Base-by-base conservation (phyloP, 345 rosid species). In the Sonneratia alba region DNA sequence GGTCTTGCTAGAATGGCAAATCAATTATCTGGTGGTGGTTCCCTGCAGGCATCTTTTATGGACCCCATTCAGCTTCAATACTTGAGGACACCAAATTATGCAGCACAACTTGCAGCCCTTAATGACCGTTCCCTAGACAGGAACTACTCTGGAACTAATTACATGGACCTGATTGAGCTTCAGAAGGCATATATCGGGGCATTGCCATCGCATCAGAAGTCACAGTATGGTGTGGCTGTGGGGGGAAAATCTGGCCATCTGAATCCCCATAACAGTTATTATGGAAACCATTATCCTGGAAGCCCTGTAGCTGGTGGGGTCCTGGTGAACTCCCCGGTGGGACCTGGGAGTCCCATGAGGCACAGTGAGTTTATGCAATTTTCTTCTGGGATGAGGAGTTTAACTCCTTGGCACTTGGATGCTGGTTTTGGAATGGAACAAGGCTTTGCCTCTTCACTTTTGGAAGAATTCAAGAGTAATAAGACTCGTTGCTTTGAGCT, bases 401-500 rank as follows among this genome's bases (percentile, higher is more conserved):
- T 79, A 27, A 51, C 82, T 70, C 73, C 86, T 24, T 88, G 90
- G 93, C 79, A 77, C 71, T 75, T 85, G 79, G 87, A 82, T 83
- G 83, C 67, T 71, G 81, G 76, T 36, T 66, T 45, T 68, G 73
- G 69, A 72, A 70, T 88, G 80, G 85, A 84, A 63, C 87, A 75
- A 66, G 72, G 82, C 67, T 87, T 82, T 80, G 87, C 77, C 14
- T 85, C 89, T 24, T 84, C 91, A 19, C 73, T 88, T 72, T 83
- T 88, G 22, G 93, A 87, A 78, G 91, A 88, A 81, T 89, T 89
- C 68, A 89, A 89, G 77, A 81, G 87, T 76, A 84, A 87, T 65
- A 89, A 89, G 79, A 76, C 89, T 36, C 83, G 84, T 71, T 83
- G 87, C 36, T 77, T 88, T 57, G 87, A 89, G 74, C 87, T 89